A percentile compares a stretch with the other conserved stretches of the same genome.
These are phyloP conservation scores for Sequoiadendron giganteum DNA, from an alignment of 75 land plant genomes.

Conservation along the genomic window DNA sequence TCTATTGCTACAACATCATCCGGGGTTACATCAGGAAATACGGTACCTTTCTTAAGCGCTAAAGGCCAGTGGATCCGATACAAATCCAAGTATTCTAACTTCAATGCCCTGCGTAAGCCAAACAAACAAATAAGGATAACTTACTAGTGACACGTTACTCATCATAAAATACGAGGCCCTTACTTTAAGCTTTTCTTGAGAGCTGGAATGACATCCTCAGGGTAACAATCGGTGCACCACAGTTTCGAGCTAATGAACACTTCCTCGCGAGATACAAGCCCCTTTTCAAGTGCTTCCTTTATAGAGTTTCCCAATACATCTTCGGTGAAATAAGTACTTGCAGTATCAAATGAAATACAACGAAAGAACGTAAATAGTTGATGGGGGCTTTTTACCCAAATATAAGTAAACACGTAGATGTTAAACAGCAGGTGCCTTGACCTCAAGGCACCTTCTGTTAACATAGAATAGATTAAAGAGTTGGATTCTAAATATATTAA, in stretches of 20 bases:
- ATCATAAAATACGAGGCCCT: neutral
- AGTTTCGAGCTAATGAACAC: conserved; percentile 53
- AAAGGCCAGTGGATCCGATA: conserved; percentile 40
- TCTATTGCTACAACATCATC: conserved; percentile 22
- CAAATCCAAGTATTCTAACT: conserved; percentile 41
- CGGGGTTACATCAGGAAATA: neutral
- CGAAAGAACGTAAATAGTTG: too few species aligned
- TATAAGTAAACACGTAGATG: too few species aligned
- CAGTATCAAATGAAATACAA: too few species aligned
- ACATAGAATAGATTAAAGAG: too few species aligned
- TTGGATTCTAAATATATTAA: too few species aligned
- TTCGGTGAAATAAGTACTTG: too few species aligned
- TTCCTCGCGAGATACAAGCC: conserved; percentile 36
- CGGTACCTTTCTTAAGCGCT: conserved; percentile 9
- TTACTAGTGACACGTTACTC: too few species aligned
- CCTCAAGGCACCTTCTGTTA: too few species aligned
- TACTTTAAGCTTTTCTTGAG: conserved; percentile 37
- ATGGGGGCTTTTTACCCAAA: too few species aligned
- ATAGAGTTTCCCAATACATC: conserved; percentile 26
- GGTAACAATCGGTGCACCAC: conserved; percentile 25
- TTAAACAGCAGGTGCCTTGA: too few species aligned
- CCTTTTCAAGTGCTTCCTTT: conserved; percentile 22
- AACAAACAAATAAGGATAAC: too few species aligned
- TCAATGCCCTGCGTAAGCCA: conserved; percentile 18
- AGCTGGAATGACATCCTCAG: conserved; percentile 40